Evolutionary conservation across 306 rosid species (phyloP).

Genomic region (Ceratonia siliqua): DNA sequence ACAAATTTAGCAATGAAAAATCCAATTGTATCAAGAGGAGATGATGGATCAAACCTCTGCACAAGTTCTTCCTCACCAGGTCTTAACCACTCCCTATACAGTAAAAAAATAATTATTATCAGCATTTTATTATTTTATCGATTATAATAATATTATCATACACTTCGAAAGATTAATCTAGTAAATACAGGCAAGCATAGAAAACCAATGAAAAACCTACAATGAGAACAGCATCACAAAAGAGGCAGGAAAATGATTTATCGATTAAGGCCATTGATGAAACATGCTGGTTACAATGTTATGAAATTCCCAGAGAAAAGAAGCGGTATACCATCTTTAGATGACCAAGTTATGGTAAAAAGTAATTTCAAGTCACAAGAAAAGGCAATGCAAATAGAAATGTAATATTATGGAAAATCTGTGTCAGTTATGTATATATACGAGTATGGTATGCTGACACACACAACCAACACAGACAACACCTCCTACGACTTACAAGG

Average conservation of each 20-base stretch:
- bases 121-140: not conserved
- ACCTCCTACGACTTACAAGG: not conserved
- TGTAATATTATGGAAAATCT: not conserved
- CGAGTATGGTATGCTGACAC: not conserved
- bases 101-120: not conserved
- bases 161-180: not conserved
- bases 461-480: not conserved
- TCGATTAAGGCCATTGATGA: not conserved
- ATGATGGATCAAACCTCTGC: conserved; percentile 94
- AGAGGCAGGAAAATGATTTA: not conserved
- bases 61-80: conserved; percentile 94
- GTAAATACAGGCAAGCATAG: not conserved
- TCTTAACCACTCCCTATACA: conserved; percentile 79
- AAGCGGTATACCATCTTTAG: not conserved
- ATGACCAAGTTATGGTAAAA: not conserved
- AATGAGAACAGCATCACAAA: not conserved
- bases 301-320: not conserved
- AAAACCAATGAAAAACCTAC: not conserved
- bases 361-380: not conserved
- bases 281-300: not conserved
- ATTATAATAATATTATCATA: not conserved
- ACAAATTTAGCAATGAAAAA: conserved; percentile 88
- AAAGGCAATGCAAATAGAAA: not conserved
- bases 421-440: not conserved
- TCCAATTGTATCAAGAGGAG: conserved; percentile 80